Base-by-base conservation (phyloP, 1,284 basidiomycete species). In the Schizophyllum amplum region DNA sequence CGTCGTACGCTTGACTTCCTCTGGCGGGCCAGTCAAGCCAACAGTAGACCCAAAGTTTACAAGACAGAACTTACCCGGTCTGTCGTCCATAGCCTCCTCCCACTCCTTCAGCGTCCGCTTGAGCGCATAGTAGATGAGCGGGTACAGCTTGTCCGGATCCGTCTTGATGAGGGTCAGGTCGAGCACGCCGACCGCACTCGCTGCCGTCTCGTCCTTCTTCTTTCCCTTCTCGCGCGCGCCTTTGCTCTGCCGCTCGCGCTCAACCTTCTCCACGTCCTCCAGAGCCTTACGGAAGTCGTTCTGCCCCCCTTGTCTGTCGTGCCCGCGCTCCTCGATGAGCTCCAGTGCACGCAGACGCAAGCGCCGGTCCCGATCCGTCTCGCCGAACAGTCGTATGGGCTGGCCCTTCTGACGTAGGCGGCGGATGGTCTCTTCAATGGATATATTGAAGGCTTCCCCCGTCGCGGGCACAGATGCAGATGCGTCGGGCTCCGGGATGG, bases 201-300 rank as follows among this genome's bases (percentile, higher is more conserved):
- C 66, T 54, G 84, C 81, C 11, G 73, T 68, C 5, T 79, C 78
- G 22, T 79, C 84, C 66, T 80, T 86, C 72, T 82, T 85, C 73
- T 85, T 86, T 49, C 79, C 83, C 63, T 83, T 86, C 48, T 50
- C 48, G 21, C 48, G 48, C 48, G 48, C 20, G 52, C 74, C 79
- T 64, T 80, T 82, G 61, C 76, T 81, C 66, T 81, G 79, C 60
- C 83, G 68, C 64, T 88, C 86, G 60, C 87, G 77, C 67, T 94
- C 91, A 47, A 86, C 85, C 62, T 81, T 87, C 70, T 98, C 93
- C 46, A 97, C 90, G 59, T 94, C 90, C 68, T 94, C 92, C 63
- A 99, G 69, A 0, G 94, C 95, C 67, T 90, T 90, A 69, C 90
- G 90, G 71, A 98, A 98, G 68, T 98, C 97, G 68, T 98, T 97